Evolutionary conservation across 371 early-diverging fungal genomes (phyloP), one percentile per base, ranked within the genome.

Genomic region (Funneliformis caledonium): DNA sequence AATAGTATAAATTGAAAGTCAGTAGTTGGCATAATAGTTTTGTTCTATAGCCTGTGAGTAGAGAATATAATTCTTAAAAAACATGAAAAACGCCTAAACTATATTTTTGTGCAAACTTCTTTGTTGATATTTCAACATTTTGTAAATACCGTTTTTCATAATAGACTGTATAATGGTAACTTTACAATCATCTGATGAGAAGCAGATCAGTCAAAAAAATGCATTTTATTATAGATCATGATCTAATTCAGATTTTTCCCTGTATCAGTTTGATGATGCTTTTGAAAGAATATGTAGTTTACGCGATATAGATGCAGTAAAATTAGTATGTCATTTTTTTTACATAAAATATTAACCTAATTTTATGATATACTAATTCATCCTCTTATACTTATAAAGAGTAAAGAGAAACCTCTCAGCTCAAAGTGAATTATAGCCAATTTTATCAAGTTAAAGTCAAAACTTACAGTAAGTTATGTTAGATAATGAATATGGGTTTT

Each of bases 241-340:
- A 59, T 59, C 60, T 59, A 59, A 5, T 14, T 59, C 60, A 43
- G 7, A 19, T 2, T 7, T 42, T 43, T 69, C 47, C 47, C 16
- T 72, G 45, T 47, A 43, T 47, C 45, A 72, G 72, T 72, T 45
- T 72, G 72, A 72, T 45, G 72, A 72, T 42, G 48, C 72, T 72
- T 72, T 72, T 50, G 48, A 72, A 72, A 50, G 72, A 19, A 50
- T 72, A 19, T 72, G 72, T 47, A 72, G 48, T 72, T 42, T 72
- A 33, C 52, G 72, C 9, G 72, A 43, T 43, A 72, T 72, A 47
- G 72, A 16, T 5, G 19, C 37, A 19, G 45, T 22, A 37, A 72
- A 59, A 72, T 47, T n/a, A 47, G 72, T 10, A 72, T 72, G 72
- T 59, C 14, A 19, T 2, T 12, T 14, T 8, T 2, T 59, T 14